Evolutionary conservation across 1,284 basidiomycete genomes (phyloP), one percentile per base, ranked within the genome.

Genomic region (Microbotryum saponariae): DNA sequence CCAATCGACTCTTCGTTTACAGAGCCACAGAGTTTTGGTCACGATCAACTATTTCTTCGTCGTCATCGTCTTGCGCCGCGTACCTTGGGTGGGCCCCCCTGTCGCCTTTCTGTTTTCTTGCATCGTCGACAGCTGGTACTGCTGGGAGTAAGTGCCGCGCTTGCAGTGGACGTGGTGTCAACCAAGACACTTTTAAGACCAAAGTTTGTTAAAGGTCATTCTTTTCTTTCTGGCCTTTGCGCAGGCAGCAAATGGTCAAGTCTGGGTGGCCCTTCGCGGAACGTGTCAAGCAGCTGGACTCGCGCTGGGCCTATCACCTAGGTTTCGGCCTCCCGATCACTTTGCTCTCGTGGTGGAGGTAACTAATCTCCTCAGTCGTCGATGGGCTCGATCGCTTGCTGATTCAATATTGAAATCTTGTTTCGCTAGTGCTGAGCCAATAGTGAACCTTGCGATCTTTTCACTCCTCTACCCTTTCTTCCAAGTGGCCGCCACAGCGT

Each of bases 301-400:
- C 90, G 74, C 82, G 88, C 52, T 91, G 88, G 88, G 82, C 85
- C 2, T 91, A 90, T 74, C 88, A 85, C 72, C 80, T 89, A 61
- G 85, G 86, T 8, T 91, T 89, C 65, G 89, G 88, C 81, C 72
- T 58, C 20, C 60, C 31, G 56, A 66, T 59, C n/a, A 53, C 47
- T 3, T 29, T 53, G 51, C 37, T 62, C 51, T 59, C 68, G 7
- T 70, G 61, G 57, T 65, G 64, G 63, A 61, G 62, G 57, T 64
- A 44, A 56, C 50, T 65, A 45, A 20, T 31, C 47, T 54, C 46
- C 46, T 54, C 37, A 33, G 37, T 42, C 16, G 14, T 42, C 37
- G 37, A 42, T 18, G 12, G 6, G 37, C 37, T 49, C 52, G n/a
- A 58, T 51, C 10, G n/a, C n/a, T 12, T 33, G 29, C 16, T n/a